Evolutionary conservation across 2,329 filamentous ascomycete genomes (phyloP), one percentile per base, ranked within the genome.

Genomic region (Penicillium sp.): DNA sequence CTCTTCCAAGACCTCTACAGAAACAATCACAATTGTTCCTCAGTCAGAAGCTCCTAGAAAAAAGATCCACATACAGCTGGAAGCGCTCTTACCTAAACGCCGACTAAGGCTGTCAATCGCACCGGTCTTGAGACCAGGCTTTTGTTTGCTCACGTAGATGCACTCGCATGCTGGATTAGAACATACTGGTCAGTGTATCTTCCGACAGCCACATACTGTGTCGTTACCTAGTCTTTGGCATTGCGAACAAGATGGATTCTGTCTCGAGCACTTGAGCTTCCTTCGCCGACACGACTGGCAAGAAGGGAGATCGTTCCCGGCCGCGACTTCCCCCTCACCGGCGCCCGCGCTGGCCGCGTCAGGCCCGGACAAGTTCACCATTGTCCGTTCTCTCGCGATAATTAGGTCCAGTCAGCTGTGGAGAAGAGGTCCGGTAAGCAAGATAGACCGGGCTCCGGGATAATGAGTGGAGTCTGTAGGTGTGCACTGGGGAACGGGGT

Each of bases 111-210:
- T 69, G 44, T 76, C 74, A 14, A 77, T 68, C 0, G 72, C 74
- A 1, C 75, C 75, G 3, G 66, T 63, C 54, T 75, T 76, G 39
- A 77, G 63, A 6, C 75, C 74, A 1, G 75, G 75, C 46, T 74
- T 77, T 5, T 63, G 63, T 27, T 66, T 65, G 52, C 69, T 73
- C 1, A 57, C 55, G 22, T 71, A 39, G n/a, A 39, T 65, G 52
- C 75, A 76, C 5, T 68, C 53, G 52, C 73, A 76, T 10, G 52
- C 33, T 13, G 58, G 26, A 1, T 35, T 35, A 2, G 16, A 7
- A 35, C 7, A 19, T 10, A 39, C 35, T 16, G n/a, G 35, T 39
- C 5, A 39, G 35, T 3, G 1, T 10, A 10, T 9, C 16, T 39
- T 3, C n/a, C 9, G 35, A 7, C 3, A 8, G 9, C 3, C 6